Base-by-base conservation (phyloP, 495 filamentous ascomycete genomes). In the Tetracladium setigerum region DNA sequence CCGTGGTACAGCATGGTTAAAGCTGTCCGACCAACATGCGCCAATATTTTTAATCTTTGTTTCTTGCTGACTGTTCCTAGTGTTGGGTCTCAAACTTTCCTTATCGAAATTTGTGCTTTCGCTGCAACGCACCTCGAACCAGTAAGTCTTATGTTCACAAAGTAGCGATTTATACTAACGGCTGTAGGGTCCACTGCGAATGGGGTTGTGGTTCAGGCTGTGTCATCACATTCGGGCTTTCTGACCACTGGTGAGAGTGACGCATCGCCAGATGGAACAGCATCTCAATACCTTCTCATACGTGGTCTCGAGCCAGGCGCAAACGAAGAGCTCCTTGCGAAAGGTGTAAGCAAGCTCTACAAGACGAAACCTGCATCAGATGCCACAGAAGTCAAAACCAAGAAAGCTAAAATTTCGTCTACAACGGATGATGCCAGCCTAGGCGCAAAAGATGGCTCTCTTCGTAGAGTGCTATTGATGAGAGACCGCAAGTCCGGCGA, bases 261-360 rank as follows among this genome's bases (percentile, higher is more conserved):
- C 63, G 85, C 80, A 37, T 83, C 84, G 7, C 76, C 83, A 4
- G 82, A 91, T 36, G 76, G 78, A 38, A 75, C 76, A 4, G 79
- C 87, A 1, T 91, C 87, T 2, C 88, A 92, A 42, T 90, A 90
- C 49, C 68, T 95, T 13, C 74, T 95, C 4, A 70, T 95, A 30
- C 78, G 87, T 37, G 78, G 79, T 13, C 68, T 95, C n/a, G 83
- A 89, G 34, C 60, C 76, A 5, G 78, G 82, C 2, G 82, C 89
- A 16, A 85, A 72, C 14, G 89, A 95, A 61, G 77, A 89, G 48
- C 69, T 89, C 11, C 70, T 95, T 2, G 84, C 86, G 1, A 84
- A 82, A 54, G 88, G 86, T 31, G 78, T 89, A 24, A 76, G 81
- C 46, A 95, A 92, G 62, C 69, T 95, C 10, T 87, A 84, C 53